Conservation (phyloP, 805 yeast species). For the Saccharomycodes ludwigii region DNA sequence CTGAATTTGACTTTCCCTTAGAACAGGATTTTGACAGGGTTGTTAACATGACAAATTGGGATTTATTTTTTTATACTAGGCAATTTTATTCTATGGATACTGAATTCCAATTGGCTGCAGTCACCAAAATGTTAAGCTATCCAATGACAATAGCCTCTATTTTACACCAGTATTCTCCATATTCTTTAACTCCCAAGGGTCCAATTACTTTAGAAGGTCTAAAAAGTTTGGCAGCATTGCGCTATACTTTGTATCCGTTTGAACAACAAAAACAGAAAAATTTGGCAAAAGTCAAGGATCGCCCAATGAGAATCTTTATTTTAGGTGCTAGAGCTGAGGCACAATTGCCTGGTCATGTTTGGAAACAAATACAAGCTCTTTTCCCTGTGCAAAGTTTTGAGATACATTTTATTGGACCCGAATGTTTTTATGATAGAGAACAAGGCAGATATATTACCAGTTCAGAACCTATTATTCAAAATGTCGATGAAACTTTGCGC, state of each 20-base stretch:
- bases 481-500: constrained; percentile 62
- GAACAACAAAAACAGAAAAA: constrained; percentile 10
- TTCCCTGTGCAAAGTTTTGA: constrained; percentile 79
- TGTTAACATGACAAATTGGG: constrained; percentile 81
- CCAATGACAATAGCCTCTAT: constrained; percentile 83
- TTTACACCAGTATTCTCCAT: constrained; percentile 78
- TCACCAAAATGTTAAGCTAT: constrained; percentile 85
- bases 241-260: constrained; percentile 76
- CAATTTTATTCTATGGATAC: constrained; percentile 93
- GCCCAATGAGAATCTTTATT: constrained; percentile 82
- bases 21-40: constrained; percentile 61
- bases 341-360: constrained; percentile 84
- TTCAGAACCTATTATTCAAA: constrained; percentile 54
- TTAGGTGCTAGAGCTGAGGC: constrained; percentile 91
- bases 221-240: constrained; percentile 82
- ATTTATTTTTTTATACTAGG: constrained; percentile 83
- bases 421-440: constrained; percentile 65
- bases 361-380: constrained; percentile 84
- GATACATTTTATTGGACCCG: constrained; percentile 90
- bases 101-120: constrained; percentile 89
- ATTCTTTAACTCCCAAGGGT: constrained; percentile 68
- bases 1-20: constrained; percentile 89
- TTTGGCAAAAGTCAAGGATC: constrained; percentile 52
- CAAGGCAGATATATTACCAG: constrained; percentile 46
- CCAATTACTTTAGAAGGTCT: constrained; percentile 87